These are phyloP conservation scores for Isoetes taiwanensis DNA, from an alignment of 75 land plant species.

Conservation along the genomic window DNA sequence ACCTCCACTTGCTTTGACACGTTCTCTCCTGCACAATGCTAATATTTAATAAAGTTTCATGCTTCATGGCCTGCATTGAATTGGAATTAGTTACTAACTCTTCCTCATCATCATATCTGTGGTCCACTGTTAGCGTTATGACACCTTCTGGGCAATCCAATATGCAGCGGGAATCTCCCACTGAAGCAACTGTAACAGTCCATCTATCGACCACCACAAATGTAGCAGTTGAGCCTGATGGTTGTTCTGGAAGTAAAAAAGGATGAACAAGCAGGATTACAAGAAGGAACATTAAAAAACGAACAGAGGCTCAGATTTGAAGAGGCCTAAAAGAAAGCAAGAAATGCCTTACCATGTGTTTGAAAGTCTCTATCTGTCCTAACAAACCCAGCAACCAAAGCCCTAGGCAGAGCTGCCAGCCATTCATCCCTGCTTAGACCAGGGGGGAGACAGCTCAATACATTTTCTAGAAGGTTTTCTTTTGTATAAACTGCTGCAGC, in stretches of 20 bases:
- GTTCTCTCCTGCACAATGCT: neutral
- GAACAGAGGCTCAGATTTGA: neutral
- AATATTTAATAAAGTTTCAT: no score
- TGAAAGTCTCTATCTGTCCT: constrained; percentile 67
- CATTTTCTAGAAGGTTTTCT: constrained; percentile 45
- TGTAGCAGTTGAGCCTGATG: neutral
- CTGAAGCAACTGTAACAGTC: neutral
- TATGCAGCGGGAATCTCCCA: constrained; percentile 3
- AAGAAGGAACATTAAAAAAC: neutral
- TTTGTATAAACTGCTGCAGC: constrained; percentile 55
- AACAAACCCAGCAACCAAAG: constrained; percentile 63
- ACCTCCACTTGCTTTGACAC: neutral
- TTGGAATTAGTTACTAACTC: neutral
- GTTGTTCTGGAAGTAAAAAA: no score
- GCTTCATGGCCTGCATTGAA: neutral
- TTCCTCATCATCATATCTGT: neutral
- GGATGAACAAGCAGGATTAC: neutral
- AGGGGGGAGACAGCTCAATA: constrained; percentile 47
- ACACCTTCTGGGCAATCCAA: neutral
- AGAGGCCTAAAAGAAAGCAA: no score
- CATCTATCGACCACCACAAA: constrained; percentile 1
- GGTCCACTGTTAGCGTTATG: neutral
- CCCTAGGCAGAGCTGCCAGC: constrained; percentile 55
- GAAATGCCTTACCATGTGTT: constrained; percentile 39
- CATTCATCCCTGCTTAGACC: constrained; percentile 47